Conservation (phyloP, 2,329 filamentous ascomycete species). For the Basipetospora chlamydospora region DNA sequence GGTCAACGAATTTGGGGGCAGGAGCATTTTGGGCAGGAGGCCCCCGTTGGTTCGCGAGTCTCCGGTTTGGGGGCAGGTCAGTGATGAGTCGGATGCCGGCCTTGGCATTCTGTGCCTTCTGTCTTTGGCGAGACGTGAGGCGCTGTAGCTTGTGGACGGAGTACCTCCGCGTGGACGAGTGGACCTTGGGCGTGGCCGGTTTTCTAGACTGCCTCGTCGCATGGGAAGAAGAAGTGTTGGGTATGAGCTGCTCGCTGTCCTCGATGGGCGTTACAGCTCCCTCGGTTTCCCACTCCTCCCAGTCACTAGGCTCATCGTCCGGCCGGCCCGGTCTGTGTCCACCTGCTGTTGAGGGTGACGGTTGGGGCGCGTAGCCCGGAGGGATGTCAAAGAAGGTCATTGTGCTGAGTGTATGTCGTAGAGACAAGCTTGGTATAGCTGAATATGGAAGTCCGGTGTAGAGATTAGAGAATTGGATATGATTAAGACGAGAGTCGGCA, state of each 20-base stretch:
- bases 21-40: too few relatives aligned
- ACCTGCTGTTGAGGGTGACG: background rate
- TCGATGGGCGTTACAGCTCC: slow-evolving; percentile 14
- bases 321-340: too few relatives aligned
- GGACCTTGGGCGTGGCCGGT: background rate
- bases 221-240: slow-evolving; percentile 7
- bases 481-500: too few relatives aligned
- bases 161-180: slow-evolving; percentile 15
- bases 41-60: slow-evolving; percentile 11
- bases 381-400: slow-evolving; percentile 4
- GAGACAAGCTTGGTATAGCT: too few relatives aligned
- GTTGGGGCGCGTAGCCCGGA: background rate
- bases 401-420: background rate
- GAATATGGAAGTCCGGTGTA: too few relatives aligned
- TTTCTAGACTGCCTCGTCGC: slow-evolving; percentile 4
- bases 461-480: too few relatives aligned
- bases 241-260: slow-evolving; percentile 20
- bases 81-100: slow-evolving; percentile 57
- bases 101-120: slow-evolving; percentile 44
- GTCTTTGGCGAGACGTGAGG: slow-evolving; percentile 43
- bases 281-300: slow-evolving; percentile 41
- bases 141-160: slow-evolving; percentile 27
- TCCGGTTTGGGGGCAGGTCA: slow-evolving; percentile 34
- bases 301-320: too few relatives aligned
- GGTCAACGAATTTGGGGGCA: slow-evolving; percentile 38